Evolutionary conservation across 371 early-diverging fungal species (phyloP).

Genomic region (Mortierella sp.): DNA sequence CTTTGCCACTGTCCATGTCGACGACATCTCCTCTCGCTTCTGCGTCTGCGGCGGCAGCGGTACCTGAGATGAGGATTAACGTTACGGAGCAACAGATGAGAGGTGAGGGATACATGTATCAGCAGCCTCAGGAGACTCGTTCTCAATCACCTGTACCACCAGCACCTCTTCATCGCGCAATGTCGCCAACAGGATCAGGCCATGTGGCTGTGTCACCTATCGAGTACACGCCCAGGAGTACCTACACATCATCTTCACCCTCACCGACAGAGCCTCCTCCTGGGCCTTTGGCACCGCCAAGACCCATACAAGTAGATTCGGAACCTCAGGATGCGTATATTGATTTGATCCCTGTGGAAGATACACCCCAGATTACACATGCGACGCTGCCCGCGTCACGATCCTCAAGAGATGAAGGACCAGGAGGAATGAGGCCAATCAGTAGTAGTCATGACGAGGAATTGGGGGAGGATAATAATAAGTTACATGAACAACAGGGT

Average conservation of each 20-base stretch:
- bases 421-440: too few relatives aligned
- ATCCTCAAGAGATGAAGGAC: too few relatives aligned
- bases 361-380: conserved; percentile 7
- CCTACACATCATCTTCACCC: conserved; percentile 4
- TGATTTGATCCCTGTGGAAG: conserved; percentile 14
- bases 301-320: background rate
- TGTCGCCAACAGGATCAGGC: background rate
- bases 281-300: background rate
- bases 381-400: background rate
- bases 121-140: background rate
- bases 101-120: too few relatives aligned
- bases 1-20: too few relatives aligned
- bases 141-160: too few relatives aligned
- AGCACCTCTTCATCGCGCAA: background rate
- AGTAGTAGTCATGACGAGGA: too few relatives aligned
- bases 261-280: background rate
- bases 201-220: background rate
- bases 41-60: too few relatives aligned
- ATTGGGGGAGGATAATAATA: background rate
- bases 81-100: too few relatives aligned
- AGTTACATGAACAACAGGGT: background rate
- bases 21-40: too few relatives aligned
- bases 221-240: conserved; percentile 10
- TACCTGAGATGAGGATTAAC: too few relatives aligned
- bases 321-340: conserved; percentile 1